phyloP scores from a whole-genome alignment of 192 early-diverging fungal genomes.

The Mortierella alpina region DNA sequence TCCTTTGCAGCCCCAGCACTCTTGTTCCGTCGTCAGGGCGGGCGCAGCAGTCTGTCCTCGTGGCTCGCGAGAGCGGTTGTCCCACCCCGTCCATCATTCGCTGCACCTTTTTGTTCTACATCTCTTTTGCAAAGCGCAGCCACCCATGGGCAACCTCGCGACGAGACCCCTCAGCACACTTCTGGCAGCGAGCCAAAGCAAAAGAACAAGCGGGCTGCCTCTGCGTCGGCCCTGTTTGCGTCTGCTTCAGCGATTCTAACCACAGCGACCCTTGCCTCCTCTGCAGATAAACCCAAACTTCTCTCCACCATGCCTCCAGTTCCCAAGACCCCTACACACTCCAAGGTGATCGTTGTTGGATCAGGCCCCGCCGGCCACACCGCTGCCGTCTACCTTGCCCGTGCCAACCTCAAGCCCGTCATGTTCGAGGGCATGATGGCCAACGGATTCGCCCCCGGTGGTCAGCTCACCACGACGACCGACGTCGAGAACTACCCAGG shows the following conservation, averaged over 20 bases:
- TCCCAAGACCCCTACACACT: conserved; percentile 51
- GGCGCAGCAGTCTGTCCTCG: background rate
- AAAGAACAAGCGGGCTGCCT: conserved; percentile 4
- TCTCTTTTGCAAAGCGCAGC: conserved; percentile 39
- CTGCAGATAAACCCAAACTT: conserved; percentile 15
- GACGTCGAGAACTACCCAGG: conserved; percentile 96
- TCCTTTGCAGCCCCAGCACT: background rate
- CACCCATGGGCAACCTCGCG: background rate
- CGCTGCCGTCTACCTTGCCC: conserved; percentile 94
- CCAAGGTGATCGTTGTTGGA: conserved; percentile 81
- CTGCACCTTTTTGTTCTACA: conserved; percentile 4
- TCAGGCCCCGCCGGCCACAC: conserved; percentile 98
- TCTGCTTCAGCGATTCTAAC: conserved; percentile 49
- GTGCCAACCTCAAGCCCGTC: conserved; percentile 92
- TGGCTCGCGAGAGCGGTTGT: background rate
- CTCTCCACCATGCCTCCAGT: conserved; percentile 46
- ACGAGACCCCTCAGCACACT: background rate
- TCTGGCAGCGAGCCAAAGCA: background rate
- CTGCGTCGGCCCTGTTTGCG: conserved; percentile 3
- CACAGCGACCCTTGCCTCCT: conserved; percentile 27
- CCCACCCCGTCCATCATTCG: background rate
- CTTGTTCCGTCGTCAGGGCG: conserved; percentile 1
- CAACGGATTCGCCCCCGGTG: conserved; percentile 75
- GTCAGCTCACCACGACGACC: conserved; percentile 92
- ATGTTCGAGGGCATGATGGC: conserved; percentile 98